A percentile compares a stretch with the other conserved stretches of the same genome.
phyloP scores from a whole-genome alignment of 176 grass and related monocot species.

The Carex littledalei region DNA sequence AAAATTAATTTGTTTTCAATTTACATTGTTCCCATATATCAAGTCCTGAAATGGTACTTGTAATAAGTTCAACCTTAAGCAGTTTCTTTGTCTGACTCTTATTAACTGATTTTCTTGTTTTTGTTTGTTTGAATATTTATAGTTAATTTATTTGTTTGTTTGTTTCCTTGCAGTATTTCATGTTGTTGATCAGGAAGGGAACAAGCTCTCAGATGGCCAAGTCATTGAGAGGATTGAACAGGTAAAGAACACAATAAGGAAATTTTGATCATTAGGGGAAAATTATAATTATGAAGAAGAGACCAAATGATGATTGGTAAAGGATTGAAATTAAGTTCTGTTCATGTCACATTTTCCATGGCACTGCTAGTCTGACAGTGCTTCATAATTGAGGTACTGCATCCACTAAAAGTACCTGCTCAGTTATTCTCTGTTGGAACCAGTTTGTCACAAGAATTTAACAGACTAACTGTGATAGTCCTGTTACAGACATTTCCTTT shows the following conservation, averaged over 20 bases:
- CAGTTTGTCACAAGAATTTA: not conserved
- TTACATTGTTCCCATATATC: not conserved
- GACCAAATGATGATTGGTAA: not conserved
- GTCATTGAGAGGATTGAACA: conserved; percentile 48
- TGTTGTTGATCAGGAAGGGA: conserved; percentile 57
- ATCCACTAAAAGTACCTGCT: not conserved
- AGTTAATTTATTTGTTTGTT: conserved; percentile 17
- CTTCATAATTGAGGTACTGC: not conserved
- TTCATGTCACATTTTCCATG: not conserved
- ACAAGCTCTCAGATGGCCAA: conserved; percentile 34
- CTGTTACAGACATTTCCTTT: not conserved
- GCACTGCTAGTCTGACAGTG: not conserved
- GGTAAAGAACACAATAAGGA: conserved; percentile 13
- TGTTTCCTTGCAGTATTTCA: conserved; percentile 52
- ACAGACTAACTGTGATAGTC: not conserved
- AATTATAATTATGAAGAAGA: not conserved
- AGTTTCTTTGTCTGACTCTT: not conserved
- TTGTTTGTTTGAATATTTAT: not conserved
- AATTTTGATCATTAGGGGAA: not conserved
- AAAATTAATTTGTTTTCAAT: not conserved
- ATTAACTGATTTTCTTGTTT: not conserved
- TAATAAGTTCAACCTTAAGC: not conserved
- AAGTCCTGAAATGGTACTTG: not conserved
- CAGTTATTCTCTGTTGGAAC: not conserved
- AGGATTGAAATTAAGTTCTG: not conserved